Percentiles rank a stretch among this genome's conserved stretches.
phyloP scores from a whole-genome alignment of 2,329 filamentous ascomycete genomes.

The Dissoconium aciculare region DNA sequence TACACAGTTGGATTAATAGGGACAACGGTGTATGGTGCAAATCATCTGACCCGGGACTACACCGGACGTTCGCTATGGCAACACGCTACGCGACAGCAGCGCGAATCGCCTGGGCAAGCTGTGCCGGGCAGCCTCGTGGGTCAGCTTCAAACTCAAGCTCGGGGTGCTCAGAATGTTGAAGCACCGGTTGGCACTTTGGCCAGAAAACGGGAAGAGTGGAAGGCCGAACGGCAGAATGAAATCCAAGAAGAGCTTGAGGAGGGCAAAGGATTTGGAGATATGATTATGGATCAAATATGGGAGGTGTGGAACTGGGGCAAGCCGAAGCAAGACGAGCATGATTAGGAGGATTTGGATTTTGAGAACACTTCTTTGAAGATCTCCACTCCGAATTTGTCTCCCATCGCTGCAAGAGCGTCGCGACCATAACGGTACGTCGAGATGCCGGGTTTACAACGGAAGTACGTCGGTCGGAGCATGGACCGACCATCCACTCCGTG shows the following conservation, averaged over 20 bases:
- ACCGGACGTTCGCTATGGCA: constrained; percentile 20
- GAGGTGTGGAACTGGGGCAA: constrained; percentile 25
- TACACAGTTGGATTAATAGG: constrained; percentile 42
- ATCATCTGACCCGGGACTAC: constrained; percentile 31
- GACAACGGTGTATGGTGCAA: constrained; percentile 35
- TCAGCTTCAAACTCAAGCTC: constrained; percentile 10
- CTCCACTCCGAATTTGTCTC: no score
- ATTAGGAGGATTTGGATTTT: no score
- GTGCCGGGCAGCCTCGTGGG: constrained; percentile 6
- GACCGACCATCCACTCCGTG: no score
- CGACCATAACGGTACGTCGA: no score
- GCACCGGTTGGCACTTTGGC: constrained; percentile 7
- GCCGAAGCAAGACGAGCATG: constrained; percentile 21
- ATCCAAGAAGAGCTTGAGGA: constrained; percentile 29
- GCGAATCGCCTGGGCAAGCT: background rate
- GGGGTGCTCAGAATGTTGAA: background rate
- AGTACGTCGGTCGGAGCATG: no score
- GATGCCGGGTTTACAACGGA: no score
- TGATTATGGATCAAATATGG: constrained; percentile 27
- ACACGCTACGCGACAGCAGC: constrained; percentile 12
- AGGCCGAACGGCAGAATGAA: constrained; percentile 28
- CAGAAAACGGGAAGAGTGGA: constrained; percentile 31
- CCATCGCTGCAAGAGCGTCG: no score
- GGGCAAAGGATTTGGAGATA: constrained; percentile 25
- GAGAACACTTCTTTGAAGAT: no score